Percentiles rank a stretch among this genome's conserved stretches.
Conservation (phyloP, 768 basidiomycete species). For the Fomitopsis serialis region DNA sequence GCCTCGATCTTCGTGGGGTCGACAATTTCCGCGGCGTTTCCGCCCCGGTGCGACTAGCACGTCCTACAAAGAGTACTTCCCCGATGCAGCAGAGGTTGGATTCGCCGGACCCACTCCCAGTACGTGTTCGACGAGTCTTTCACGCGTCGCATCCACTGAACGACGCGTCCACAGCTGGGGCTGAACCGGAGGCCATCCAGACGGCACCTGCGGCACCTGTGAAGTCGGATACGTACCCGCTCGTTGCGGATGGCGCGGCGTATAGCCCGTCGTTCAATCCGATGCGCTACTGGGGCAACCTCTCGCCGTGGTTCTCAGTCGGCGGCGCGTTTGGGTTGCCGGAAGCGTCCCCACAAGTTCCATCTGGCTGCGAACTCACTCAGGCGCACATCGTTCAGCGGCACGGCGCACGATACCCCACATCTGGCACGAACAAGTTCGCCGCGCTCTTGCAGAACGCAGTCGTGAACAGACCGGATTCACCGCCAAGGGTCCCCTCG, state of each 20-base stretch:
- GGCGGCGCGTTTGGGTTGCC: slow-evolving; percentile 40
- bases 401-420: slow-evolving; percentile 41
- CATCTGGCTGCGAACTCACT: slow-evolving; percentile 39
- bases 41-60: slow-evolving; percentile 33
- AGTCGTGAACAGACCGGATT: slow-evolving; percentile 24
- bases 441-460: slow-evolving; percentile 20
- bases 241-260: slow-evolving; percentile 25
- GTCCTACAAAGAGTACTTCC: slow-evolving; percentile 33
- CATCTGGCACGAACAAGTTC: slow-evolving; percentile 21
- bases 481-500: slow-evolving; percentile 30
- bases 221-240: slow-evolving; percentile 34
- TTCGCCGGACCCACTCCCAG: slow-evolving; percentile 45
- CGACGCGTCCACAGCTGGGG: slow-evolving; percentile 16
- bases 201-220: slow-evolving; percentile 34
- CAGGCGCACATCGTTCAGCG: slow-evolving; percentile 39
- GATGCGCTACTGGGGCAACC: slow-evolving; percentile 41
- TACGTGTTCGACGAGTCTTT: slow-evolving; percentile 15
- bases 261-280: slow-evolving; percentile 34
- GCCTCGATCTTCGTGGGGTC: slow-evolving; percentile 40
- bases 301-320: slow-evolving; percentile 47
- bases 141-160: not conserved
- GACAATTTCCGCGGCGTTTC: slow-evolving; percentile 35
- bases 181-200: slow-evolving; percentile 19
- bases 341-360: slow-evolving; percentile 39
- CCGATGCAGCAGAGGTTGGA: slow-evolving; percentile 37